Percentiles rank a stretch among this genome's conserved stretches.
phyloP scores from a whole-genome alignment of 73 alveolate species.

The Effrenium voratum region DNA sequence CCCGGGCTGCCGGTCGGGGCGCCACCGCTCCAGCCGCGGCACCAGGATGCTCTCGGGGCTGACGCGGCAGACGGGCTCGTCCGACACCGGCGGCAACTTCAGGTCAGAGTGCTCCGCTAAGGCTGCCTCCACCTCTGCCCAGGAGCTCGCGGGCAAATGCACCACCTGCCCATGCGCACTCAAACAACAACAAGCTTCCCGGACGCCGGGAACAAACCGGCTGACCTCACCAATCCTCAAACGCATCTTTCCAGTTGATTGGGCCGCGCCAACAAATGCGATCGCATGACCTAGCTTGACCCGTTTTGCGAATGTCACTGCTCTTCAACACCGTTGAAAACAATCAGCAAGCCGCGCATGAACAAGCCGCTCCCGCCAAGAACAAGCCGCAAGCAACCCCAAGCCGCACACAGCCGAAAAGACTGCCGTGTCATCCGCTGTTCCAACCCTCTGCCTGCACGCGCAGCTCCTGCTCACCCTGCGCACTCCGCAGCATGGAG shows the following conservation, averaged over 20 bases:
- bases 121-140: background rate
- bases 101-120: background rate
- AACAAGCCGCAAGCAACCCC: background rate
- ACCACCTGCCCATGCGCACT: constrained; percentile 2
- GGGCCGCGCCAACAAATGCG: too few relatives aligned
- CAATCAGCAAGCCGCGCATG: background rate
- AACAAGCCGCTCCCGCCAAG: background rate
- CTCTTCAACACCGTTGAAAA: background rate
- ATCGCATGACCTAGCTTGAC: too few relatives aligned
- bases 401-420: too few relatives aligned
- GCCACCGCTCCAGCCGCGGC: constrained; percentile 40
- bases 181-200: too few relatives aligned
- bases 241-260: too few relatives aligned
- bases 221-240: too few relatives aligned
- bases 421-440: too few relatives aligned
- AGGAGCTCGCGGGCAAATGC: background rate
- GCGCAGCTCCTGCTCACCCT: background rate
- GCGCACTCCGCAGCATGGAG: constrained; percentile 44
- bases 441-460: constrained; percentile 56
- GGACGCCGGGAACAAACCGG: too few relatives aligned
- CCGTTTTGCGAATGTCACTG: background rate
- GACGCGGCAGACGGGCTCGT: constrained; percentile 16
- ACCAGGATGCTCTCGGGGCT: background rate
- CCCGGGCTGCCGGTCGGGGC: too few relatives aligned
- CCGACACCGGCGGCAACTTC: background rate